Evolutionary conservation across 768 basidiomycete genomes (phyloP).

Genomic region (Mrakia frigida): DNA sequence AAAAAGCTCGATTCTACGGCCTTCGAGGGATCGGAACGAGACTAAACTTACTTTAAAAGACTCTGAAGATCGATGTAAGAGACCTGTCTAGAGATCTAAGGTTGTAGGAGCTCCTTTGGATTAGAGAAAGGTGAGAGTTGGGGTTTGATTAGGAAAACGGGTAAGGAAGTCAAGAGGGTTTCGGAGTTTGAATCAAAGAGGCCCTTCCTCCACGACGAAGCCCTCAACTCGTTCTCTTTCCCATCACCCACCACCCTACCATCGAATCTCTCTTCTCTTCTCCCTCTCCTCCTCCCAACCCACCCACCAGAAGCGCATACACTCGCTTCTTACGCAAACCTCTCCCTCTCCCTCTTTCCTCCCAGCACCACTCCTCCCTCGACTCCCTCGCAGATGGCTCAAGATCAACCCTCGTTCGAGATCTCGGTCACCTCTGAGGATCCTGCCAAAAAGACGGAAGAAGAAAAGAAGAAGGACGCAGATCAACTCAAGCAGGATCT

Average conservation of each 20-base stretch:
- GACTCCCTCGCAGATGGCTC: not conserved
- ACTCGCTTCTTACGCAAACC: not conserved
- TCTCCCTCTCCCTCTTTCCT: not conserved
- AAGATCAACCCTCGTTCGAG: conserved; percentile 35
- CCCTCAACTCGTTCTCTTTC: not conserved
- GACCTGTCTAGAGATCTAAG: no score
- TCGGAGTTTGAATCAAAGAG: not conserved
- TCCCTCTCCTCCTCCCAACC: not conserved
- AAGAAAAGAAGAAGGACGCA: conserved; percentile 52
- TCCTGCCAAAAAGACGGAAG: conserved; percentile 56
- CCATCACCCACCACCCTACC: not conserved
- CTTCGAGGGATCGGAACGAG: not conserved
- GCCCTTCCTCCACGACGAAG: not conserved
- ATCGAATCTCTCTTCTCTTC: not conserved
- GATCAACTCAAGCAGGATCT: conserved; percentile 42
- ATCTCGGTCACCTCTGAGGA: conserved; percentile 45
- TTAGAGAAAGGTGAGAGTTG: not conserved
- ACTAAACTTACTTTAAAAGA: not conserved
- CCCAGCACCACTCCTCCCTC: not conserved
- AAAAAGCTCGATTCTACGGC: not conserved
- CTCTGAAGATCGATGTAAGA: not conserved
- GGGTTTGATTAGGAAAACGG: not conserved
- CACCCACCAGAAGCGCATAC: not conserved
- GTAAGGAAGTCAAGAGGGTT: not conserved
- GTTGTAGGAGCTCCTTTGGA: no score